Conservation (phyloP, 306 rosid species). For the Ormosia semicastrata region DNA sequence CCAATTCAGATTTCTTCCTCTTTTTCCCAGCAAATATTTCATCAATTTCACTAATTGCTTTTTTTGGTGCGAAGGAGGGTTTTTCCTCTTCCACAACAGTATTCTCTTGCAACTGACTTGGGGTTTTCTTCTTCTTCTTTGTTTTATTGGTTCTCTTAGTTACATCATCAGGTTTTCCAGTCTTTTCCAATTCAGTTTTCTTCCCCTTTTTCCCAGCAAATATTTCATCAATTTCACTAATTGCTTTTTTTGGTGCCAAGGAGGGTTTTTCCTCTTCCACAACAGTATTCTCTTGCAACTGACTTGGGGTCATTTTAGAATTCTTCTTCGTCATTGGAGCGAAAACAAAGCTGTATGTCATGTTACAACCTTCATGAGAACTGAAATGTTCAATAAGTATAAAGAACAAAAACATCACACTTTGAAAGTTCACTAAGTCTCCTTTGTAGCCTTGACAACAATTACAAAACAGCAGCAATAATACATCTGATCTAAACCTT, state of each 20-base stretch:
- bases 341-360: conserved; percentile 35
- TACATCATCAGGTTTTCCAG: conserved; percentile 22
- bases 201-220: conserved; percentile 65
- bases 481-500: neutral
- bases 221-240: conserved; percentile 71
- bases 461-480: neutral
- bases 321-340: conserved; percentile 35
- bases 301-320: conserved; percentile 6
- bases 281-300: conserved; percentile 26
- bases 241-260: conserved; percentile 27
- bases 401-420: neutral
- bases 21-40: conserved; percentile 65
- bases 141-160: conserved; percentile 24
- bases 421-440: neutral
- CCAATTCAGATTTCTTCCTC: conserved; percentile 48
- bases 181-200: conserved; percentile 29
- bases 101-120: conserved; percentile 31
- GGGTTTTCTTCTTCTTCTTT: conserved; percentile 40
- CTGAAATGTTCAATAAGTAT: neutral
- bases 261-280: conserved; percentile 41
- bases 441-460: neutral
- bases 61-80: conserved; percentile 31
- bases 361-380: neutral
- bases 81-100: conserved; percentile 36
- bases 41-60: conserved; percentile 56